phyloP scores from a whole-genome alignment of 192 early-diverging fungal species.

The Coemansia sp. region DNA sequence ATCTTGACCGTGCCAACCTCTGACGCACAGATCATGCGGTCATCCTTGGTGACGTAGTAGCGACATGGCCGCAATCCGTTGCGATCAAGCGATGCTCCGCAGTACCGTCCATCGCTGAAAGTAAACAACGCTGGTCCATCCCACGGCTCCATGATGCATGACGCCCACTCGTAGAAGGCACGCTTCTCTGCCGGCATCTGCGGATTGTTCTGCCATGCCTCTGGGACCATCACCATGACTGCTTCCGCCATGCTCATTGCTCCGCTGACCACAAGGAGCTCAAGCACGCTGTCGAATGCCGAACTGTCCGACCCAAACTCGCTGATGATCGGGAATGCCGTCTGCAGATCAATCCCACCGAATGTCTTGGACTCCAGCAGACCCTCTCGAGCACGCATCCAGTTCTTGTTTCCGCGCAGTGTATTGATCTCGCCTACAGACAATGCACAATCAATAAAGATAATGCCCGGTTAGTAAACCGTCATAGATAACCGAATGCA shows the following conservation, averaged over 20 bases:
- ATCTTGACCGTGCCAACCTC: constrained; percentile 92
- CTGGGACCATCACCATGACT: constrained; percentile 99
- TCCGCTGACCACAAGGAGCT: constrained; percentile 90
- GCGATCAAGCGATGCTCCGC: constrained; percentile 97
- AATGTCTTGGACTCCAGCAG: constrained; percentile 85
- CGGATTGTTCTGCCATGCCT: constrained; percentile 94
- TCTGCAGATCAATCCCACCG: constrained; percentile 67
- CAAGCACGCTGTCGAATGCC: constrained; percentile 95
- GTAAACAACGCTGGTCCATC: constrained; percentile 98
- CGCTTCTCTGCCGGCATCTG: constrained; percentile 79
- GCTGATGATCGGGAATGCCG: constrained; percentile 92
- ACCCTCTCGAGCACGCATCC: constrained; percentile 98
- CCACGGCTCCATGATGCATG: constrained; percentile 97
- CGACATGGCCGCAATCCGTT: constrained; percentile 98
- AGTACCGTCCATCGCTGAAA: constrained; percentile 95
- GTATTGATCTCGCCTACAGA: constrained; percentile 92
- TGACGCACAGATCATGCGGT: constrained; percentile 96
- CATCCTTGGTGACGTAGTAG: constrained; percentile 89
- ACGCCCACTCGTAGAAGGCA: constrained; percentile 97
- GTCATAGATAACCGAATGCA: not conserved
- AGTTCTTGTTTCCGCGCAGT: constrained; percentile 98
- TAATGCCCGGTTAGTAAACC: too few species aligned
- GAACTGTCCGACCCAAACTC: constrained; percentile 95
- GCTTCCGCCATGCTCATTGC: constrained; percentile 90
- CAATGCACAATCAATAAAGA: not conserved